Base-by-base conservation (phyloP, 2,329 filamentous ascomycete genomes). In the Stenocarpella maydis region DNA sequence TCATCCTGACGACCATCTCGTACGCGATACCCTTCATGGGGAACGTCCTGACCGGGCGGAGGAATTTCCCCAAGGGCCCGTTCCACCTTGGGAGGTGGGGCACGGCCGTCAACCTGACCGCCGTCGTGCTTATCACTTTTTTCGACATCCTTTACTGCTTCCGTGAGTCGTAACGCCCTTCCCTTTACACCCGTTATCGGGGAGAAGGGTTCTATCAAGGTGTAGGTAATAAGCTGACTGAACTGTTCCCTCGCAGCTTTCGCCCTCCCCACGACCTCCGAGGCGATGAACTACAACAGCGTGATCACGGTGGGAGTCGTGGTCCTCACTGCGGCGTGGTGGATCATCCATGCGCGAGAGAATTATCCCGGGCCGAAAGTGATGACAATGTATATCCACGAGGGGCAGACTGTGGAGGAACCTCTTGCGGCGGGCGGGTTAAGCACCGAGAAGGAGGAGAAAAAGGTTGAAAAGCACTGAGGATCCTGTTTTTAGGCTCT, bases 101-200 rank as follows among this genome's bases (percentile, higher is more conserved):
- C 1, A 84, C 79, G 49, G 70, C 78, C 2, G 74, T 89, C 73
- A 89, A 89, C 72, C 68, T 77, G 14, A 71, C 84, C 5, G 80
- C 86, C 8, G 84, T 87, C 19, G 73, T 84, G 49, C 84, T 88
- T 65, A 88, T 89, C 67, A 74, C 82, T 1, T 78, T 87, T 24
- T 89, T 89, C 72, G 81, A 86, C 65, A 79, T 87, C n/a, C 84
- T 90, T 69, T 90, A 86, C 77, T 88, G 86, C 74, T 89, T 90
- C 79, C 87, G 83, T 85, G 74, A 80, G 83, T 79, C 79, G 41
- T 15, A 21, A 12, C 12, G 21, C 3, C 8, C 1, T 0, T 2
- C 24, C n/a, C 15, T 12, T 47, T 8, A 17, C 17, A 5, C 19
- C 2, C 26, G 1, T 12, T 14, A 3, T 10, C 26, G 12, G 19